Percentiles rank a stretch among this genome's conserved stretches.
phyloP scores from a whole-genome alignment of 441 rosid species.

The Euphorbia corollata region DNA sequence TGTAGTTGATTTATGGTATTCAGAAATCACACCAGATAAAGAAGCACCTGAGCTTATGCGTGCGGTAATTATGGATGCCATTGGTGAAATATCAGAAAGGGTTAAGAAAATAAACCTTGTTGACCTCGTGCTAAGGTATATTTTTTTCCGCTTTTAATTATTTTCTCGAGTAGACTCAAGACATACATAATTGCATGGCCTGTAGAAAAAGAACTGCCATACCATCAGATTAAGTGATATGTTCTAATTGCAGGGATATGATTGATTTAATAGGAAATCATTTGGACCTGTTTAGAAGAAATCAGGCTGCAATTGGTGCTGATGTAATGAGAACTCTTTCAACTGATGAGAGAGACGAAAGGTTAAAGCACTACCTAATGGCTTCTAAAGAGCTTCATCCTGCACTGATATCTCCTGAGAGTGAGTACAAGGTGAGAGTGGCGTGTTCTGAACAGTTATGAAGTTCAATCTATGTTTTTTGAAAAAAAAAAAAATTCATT shows the following conservation, averaged over 20 bases:
- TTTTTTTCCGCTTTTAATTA: background rate
- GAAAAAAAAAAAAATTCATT: background rate
- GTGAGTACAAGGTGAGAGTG: slow-evolving; percentile 98
- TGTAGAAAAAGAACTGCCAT: slow-evolving; percentile 7
- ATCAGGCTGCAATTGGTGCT: slow-evolving; percentile 78
- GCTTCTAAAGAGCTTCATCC: slow-evolving; percentile 91
- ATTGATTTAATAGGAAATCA: slow-evolving; percentile 87
- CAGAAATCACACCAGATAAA: slow-evolving; percentile 82
- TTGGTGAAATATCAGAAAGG: slow-evolving; percentile 81
- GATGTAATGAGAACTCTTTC: slow-evolving; percentile 91
- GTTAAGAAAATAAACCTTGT: slow-evolving; percentile 76
- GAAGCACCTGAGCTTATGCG: slow-evolving; percentile 91
- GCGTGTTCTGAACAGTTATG: slow-evolving; percentile 25
- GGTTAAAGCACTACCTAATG: slow-evolving; percentile 83
- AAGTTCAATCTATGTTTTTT: background rate
- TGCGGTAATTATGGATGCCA: slow-evolving; percentile 76
- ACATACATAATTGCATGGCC: background rate
- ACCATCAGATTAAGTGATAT: slow-evolving; percentile 17
- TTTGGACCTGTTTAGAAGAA: slow-evolving; percentile 87
- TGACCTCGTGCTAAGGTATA: slow-evolving; percentile 76
- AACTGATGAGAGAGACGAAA: slow-evolving; percentile 88
- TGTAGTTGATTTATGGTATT: slow-evolving; percentile 80
- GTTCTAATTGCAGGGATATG: slow-evolving; percentile 69
- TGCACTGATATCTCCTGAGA: slow-evolving; percentile 76
- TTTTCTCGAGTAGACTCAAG: background rate